A percentile compares a stretch with the other conserved stretches of the same genome.
Evolutionary conservation across 768 basidiomycete species (phyloP).

Genomic region (Lentinula aciculospora): DNA sequence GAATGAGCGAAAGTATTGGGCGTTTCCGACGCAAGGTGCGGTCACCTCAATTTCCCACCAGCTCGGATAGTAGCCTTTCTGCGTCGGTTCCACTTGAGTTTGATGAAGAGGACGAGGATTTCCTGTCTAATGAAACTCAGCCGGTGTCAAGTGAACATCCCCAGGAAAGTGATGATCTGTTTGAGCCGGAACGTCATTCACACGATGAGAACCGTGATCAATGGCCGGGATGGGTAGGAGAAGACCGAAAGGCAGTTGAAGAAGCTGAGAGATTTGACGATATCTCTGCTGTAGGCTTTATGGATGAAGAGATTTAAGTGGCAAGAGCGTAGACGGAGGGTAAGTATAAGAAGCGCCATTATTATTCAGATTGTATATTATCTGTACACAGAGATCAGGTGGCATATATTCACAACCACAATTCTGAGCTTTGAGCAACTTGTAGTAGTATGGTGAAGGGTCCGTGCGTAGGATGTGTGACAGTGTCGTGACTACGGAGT

Average conservation of each 20-base stretch:
- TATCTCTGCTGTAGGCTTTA: constrained; percentile 34
- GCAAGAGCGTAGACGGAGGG: constrained; percentile 4
- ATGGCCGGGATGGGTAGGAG: constrained; percentile 40
- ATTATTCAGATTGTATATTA: constrained; percentile 5
- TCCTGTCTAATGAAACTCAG: constrained; percentile 25
- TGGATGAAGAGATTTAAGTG: constrained; percentile 28
- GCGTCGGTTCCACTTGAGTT: constrained; percentile 49
- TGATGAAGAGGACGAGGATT: constrained; percentile 67
- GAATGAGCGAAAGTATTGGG: constrained; percentile 57
- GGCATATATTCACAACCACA: too few relatives aligned
- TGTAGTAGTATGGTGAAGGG: background rate
- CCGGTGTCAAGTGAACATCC: constrained; percentile 33
- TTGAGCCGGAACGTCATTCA: constrained; percentile 3
- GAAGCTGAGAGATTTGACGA: constrained; percentile 48
- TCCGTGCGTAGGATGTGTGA: background rate
- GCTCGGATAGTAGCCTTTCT: constrained; percentile 17
- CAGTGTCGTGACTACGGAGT: background rate
- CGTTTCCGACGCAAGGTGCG: constrained; percentile 48
- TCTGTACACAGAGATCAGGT: background rate
- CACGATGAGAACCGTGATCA: constrained; percentile 15
- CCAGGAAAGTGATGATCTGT: constrained; percentile 19
- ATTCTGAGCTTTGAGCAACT: too few relatives aligned
- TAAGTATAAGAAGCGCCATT: constrained; percentile 4
- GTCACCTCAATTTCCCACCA: constrained; percentile 31
- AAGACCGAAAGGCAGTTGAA: constrained; percentile 41